Conservation (phyloP, 2,329 filamentous ascomycete genomes). For the Hirsutella thompsonii region DNA sequence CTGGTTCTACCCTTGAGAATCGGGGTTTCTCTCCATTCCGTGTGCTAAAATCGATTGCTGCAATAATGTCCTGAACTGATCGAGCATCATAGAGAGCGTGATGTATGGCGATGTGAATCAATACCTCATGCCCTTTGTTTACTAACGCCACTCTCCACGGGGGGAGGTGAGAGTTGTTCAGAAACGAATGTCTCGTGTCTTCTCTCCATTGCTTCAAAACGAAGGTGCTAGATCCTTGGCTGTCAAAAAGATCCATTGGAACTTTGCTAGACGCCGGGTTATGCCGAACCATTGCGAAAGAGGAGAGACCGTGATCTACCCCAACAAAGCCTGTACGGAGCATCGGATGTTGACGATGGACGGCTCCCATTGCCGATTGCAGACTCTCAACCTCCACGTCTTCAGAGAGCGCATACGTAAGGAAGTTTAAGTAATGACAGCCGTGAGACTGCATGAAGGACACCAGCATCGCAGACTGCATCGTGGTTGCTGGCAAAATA, state of each 20-base stretch:
- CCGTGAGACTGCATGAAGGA: slow-evolving; percentile 59
- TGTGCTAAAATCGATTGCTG: slow-evolving; percentile 31
- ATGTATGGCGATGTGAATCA: slow-evolving; percentile 44
- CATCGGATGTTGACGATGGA: slow-evolving; percentile 50
- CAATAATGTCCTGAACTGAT: slow-evolving; percentile 53
- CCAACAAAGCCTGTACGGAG: slow-evolving; percentile 62
- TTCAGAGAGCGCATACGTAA: slow-evolving; percentile 38
- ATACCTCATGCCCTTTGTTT: slow-evolving; percentile 8
- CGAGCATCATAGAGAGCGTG: slow-evolving; percentile 81
- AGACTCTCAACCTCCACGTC: slow-evolving; percentile 27
- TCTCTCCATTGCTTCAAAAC: slow-evolving; percentile 24
- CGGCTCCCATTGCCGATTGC: slow-evolving; percentile 42
- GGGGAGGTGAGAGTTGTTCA: slow-evolving; percentile 34
- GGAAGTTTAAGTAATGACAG: slow-evolving; percentile 61
- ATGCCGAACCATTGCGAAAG: slow-evolving; percentile 68
- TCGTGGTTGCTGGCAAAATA: slow-evolving; percentile 63
- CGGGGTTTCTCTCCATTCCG: slow-evolving; percentile 9
- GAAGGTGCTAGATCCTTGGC: slow-evolving; percentile 8
- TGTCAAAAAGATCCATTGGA: slow-evolving; percentile 6
- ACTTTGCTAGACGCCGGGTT: slow-evolving; percentile 1
- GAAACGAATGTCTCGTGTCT: slow-evolving; percentile 16
- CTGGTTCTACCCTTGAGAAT: slow-evolving; percentile 16
- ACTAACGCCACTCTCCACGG: slow-evolving; percentile 51
- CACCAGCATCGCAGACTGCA: slow-evolving; percentile 70
- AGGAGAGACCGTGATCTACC: slow-evolving; percentile 41